These are phyloP conservation scores for Apophysomyces trapeziformis DNA, from an alignment of 371 early-diverging fungal genomes.

Conservation along the genomic window DNA sequence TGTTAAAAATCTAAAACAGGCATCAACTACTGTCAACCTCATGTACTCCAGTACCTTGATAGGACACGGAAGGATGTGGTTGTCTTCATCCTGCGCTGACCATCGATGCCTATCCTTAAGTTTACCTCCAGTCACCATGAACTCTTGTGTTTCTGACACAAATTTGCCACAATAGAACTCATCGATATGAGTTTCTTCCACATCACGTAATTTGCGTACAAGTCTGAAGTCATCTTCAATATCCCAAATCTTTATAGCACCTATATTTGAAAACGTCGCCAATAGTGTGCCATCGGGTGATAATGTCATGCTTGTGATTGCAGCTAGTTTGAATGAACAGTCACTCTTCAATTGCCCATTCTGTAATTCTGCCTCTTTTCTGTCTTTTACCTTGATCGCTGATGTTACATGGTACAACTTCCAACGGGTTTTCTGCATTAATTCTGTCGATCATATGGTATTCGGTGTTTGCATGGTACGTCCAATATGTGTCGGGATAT, in stretches of 20 bases:
- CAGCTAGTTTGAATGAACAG: slow-evolving; percentile 30
- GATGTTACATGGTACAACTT: slow-evolving; percentile 53
- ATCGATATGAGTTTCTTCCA: slow-evolving; percentile 74
- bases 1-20: slow-evolving; percentile 65
- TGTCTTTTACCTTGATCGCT: slow-evolving; percentile 46
- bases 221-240: slow-evolving; percentile 58
- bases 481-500: slow-evolving; percentile 68
- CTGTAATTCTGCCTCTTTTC: not conserved
- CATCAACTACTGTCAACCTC: not conserved
- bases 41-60: slow-evolving; percentile 57
- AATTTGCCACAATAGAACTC: slow-evolving; percentile 83
- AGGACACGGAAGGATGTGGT: slow-evolving; percentile 83
- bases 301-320: slow-evolving; percentile 71
- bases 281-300: slow-evolving; percentile 78
- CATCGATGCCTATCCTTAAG: slow-evolving; percentile 81
- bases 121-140: slow-evolving; percentile 24
- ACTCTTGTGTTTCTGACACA: slow-evolving; percentile 32
- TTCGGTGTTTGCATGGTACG: slow-evolving; percentile 43
- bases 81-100: slow-evolving; percentile 84
- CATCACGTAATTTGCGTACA: slow-evolving; percentile 70
- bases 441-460: slow-evolving; percentile 58
- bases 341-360: not conserved
- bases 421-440: slow-evolving; percentile 62
- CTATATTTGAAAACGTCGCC: slow-evolving; percentile 76
- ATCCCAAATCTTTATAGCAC: slow-evolving; percentile 75